Evolutionary conservation across 208 protist genomes (phyloP).

Genomic region (Novymonas esmeraldas): DNA sequence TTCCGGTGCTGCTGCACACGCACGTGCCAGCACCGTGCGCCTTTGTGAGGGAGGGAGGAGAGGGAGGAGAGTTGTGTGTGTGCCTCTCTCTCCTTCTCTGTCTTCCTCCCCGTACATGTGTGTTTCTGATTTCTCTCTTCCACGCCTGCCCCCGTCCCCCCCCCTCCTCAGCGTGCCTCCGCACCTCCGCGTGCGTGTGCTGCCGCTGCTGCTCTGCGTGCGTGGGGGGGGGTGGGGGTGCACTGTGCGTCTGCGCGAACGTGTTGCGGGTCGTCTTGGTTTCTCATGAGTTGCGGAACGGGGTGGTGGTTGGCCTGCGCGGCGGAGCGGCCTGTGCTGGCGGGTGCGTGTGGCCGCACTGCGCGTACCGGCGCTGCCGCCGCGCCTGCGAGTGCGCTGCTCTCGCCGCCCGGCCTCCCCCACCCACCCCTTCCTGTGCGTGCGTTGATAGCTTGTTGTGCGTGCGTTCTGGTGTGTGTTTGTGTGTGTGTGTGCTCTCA

Average conservation of each 20-base stretch:
- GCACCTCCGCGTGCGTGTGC: too few species aligned
- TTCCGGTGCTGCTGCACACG: neutral
- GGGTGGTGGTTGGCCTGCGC: neutral
- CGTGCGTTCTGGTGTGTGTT: neutral
- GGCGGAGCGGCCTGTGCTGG: neutral
- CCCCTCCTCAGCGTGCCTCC: too few species aligned
- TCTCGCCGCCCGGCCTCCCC: neutral
- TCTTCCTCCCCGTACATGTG: too few species aligned
- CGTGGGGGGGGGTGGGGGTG: too few species aligned
- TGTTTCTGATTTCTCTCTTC: too few species aligned
- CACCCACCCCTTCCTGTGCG: neutral
- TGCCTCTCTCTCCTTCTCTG: neutral
- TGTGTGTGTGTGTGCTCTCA: neutral
- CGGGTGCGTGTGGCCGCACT: neutral
- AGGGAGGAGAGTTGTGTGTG: too few species aligned
- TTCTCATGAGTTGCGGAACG: constrained; percentile 11
- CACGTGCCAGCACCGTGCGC: neutral
- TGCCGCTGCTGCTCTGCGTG: too few species aligned
- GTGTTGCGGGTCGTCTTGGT: neutral
- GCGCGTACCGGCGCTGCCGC: too few species aligned
- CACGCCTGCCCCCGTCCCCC: neutral
- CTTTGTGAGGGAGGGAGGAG: too few species aligned
- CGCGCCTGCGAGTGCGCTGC: neutral
- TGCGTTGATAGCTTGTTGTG: constrained; percentile 2
- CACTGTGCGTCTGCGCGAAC: neutral